Percentiles rank a stretch among this genome's conserved stretches.
phyloP scores from a whole-genome alignment of 2,329 filamentous ascomycete genomes.

The Neoscytalidium dimidiatum region DNA sequence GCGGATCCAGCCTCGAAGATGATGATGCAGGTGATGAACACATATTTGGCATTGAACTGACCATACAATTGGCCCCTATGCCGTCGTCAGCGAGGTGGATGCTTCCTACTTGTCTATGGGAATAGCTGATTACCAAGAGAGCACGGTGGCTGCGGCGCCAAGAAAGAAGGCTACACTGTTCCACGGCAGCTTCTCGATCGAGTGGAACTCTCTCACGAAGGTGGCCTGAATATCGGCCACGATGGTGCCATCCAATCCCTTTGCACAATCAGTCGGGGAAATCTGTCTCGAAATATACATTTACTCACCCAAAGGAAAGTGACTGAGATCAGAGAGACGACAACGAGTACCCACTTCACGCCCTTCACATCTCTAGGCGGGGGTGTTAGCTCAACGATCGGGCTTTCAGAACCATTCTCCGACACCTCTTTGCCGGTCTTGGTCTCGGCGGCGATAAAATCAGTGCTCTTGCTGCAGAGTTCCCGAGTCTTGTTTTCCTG shows the following conservation, averaged over 20 bases:
- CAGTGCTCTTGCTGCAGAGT: not conserved
- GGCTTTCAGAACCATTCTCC: not conserved
- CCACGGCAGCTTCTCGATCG: constrained; percentile 9
- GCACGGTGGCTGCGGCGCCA: constrained; percentile 8
- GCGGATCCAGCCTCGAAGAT: constrained; percentile 36
- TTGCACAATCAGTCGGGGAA: not conserved
- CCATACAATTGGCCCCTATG: constrained; percentile 5
- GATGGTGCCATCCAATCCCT: constrained; percentile 12
- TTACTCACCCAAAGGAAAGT: constrained; percentile 12
- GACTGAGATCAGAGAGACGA: constrained; percentile 12
- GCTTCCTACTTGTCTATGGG: not conserved
- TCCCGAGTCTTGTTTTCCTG: not conserved
- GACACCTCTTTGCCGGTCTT: no score
- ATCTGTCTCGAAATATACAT: not conserved
- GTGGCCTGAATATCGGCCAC: constrained; percentile 15
- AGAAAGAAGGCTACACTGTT: constrained; percentile 12
- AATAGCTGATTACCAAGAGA: constrained; percentile 1
- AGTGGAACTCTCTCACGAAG: not conserved
- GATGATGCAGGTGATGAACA: constrained; percentile 24
- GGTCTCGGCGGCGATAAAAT: not conserved
- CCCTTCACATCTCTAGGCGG: not conserved
- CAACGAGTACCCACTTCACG: constrained; percentile 1
- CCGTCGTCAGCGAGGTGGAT: not conserved
- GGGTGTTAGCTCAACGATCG: not conserved
- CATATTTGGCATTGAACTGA: constrained; percentile 2